Evolutionary conservation across 306 rosid species (phyloP), one percentile per base, ranked within the genome.

Genomic region (Aeschynomene evenia): DNA sequence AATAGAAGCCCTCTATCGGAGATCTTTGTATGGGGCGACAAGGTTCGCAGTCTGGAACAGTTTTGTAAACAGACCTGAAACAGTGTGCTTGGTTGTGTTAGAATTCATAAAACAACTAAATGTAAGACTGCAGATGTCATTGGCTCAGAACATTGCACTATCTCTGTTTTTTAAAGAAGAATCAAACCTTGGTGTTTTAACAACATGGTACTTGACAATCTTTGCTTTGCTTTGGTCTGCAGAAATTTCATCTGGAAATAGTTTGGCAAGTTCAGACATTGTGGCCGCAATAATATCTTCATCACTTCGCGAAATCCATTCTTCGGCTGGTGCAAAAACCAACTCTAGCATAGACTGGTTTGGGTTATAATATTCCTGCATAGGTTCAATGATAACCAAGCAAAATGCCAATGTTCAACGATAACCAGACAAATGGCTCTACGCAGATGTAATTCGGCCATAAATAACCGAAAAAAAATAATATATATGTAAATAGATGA

Each of bases 241-340:
- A 19, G 96, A 81, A 76, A 94, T 88, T 83, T 94, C 98, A 78
- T 94, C 88, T 1, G 98, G 98, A 67, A 94, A 94, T 42, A 94
- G 97, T 79, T 84, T 94, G 71, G 98, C 90, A 73, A 94, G 95
- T 63, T 94, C 98, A 64, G 83, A 66, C 89, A 94, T 87, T n/a
- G 98, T 90, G 34, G 98, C 98, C n/a, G 71, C 80, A 62, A 94
- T 88, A 62, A 94, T 94, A 61, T 94, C 98, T 7, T 88, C 80
- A 68, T 94, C 96, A 61, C 88, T 86, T 34, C 92, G 48, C 7
- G 95, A 90, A 76, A 94, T 78, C 98, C 98, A 94, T 74, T 90
- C 96, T 80, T 94, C 95, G 6, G 98, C 98, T 40, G 97, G 98
- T 29, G 98, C 98, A 72, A 94, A 94, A 73, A 94, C 98, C 84